phyloP scores from a whole-genome alignment of 495 filamentous ascomycete species.

The Aspergillus avenaceus region DNA sequence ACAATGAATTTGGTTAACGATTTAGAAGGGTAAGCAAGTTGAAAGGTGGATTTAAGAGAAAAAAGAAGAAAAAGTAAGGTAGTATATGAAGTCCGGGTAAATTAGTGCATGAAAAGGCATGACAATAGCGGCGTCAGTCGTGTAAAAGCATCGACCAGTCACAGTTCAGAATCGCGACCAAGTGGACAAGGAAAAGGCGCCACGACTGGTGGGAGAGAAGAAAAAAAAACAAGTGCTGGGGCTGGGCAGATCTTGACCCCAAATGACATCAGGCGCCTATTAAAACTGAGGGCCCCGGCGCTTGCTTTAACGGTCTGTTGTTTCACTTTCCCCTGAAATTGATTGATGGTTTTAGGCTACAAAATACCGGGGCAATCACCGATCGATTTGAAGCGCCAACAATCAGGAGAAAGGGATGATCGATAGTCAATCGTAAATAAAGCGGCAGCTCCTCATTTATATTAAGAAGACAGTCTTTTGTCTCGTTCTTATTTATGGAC shows the following conservation, averaged over 20 bases:
- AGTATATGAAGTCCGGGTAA: too few relatives aligned
- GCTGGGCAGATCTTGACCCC: constrained; percentile 20
- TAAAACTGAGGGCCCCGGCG: constrained; percentile 26
- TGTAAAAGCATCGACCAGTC: constrained; percentile 12
- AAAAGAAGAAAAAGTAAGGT: constrained; percentile 11
- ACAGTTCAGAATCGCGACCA: constrained; percentile 7
- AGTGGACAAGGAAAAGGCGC: constrained; percentile 8
- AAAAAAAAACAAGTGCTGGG: constrained; percentile 11
- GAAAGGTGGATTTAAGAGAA: constrained; percentile 4
- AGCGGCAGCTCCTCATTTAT: background rate
- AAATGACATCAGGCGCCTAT: constrained; percentile 44
- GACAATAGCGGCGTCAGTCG: constrained; percentile 15
- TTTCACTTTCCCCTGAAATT: constrained; percentile 4
- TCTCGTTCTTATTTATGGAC: background rate
- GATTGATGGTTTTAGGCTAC: background rate
- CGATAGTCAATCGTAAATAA: too few relatives aligned
- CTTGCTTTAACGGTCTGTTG: constrained; percentile 4
- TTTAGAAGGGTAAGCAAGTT: background rate
- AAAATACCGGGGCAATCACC: too few relatives aligned
- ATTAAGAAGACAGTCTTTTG: background rate
- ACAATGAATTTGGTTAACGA: background rate
- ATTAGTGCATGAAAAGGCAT: too few relatives aligned
- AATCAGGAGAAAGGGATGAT: too few relatives aligned
- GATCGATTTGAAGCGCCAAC: too few relatives aligned
- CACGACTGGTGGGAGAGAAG: constrained; percentile 13